These are phyloP conservation scores for Cryptococcus sp. DNA, from an alignment of 1,284 basidiomycete species.

Conservation along the genomic window DNA sequence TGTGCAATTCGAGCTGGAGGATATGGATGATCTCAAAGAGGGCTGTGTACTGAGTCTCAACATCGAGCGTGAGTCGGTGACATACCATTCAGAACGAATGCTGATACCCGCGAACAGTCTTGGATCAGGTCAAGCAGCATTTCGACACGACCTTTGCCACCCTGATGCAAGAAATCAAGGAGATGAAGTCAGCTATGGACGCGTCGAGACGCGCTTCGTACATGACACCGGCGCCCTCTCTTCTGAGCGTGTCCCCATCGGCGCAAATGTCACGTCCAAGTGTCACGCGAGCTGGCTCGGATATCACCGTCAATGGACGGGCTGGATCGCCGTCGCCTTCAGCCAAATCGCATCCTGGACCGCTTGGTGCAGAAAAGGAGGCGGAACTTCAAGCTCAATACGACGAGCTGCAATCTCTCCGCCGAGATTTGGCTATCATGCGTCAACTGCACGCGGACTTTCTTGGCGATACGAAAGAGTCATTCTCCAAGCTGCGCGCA, in stretches of 20 bases:
- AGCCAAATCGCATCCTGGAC: slow-evolving; percentile 4
- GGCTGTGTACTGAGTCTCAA: slow-evolving; percentile 87
- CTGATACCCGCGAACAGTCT: slow-evolving; percentile 60
- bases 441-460: slow-evolving; percentile 93
- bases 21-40: slow-evolving; percentile 88
- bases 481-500: slow-evolving; percentile 71
- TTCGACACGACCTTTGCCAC: slow-evolving; percentile 85
- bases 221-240: slow-evolving; percentile 51
- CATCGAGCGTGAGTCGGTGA: slow-evolving; percentile 79
- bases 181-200: slow-evolving; percentile 67
- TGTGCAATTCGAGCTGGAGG: slow-evolving; percentile 93
- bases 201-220: slow-evolving; percentile 56
- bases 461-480: slow-evolving; percentile 83
- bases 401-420: slow-evolving; percentile 88
- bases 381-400: slow-evolving; percentile 85
- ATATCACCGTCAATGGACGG: not conserved
- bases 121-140: slow-evolving; percentile 98
- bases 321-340: slow-evolving; percentile 17
- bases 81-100: not conserved
- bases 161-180: slow-evolving; percentile 89
- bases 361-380: slow-evolving; percentile 14
- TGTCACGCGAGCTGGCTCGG: slow-evolving; percentile 3
- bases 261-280: slow-evolving; percentile 15
- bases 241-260: slow-evolving; percentile 34
- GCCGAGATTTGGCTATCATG: slow-evolving; percentile 89